Conservation (phyloP, 768 basidiomycete species). For the Hypsizygus marmoreus region DNA sequence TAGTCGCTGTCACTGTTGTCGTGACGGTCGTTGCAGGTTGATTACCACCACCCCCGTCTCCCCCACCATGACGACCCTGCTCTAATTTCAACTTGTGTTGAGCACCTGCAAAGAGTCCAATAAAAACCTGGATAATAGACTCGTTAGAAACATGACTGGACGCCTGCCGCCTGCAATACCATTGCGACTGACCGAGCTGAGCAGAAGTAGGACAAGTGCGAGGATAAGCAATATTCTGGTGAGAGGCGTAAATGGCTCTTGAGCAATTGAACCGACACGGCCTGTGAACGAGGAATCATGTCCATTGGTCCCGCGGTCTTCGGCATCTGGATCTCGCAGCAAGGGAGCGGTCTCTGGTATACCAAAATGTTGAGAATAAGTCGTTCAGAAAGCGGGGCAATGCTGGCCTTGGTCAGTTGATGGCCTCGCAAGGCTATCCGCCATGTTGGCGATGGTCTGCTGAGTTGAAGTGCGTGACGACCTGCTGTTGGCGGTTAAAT, state of each 20-base stretch:
- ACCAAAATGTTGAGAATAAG: conserved; percentile 4
- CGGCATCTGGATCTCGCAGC: conserved; percentile 50
- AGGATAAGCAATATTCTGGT: conserved; percentile 80
- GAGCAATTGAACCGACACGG: conserved; percentile 56
- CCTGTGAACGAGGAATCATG: conserved; percentile 39
- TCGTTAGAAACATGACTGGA: neutral
- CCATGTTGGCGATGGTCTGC: conserved; percentile 36
- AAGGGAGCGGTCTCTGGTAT: conserved; percentile 65
- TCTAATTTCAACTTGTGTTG: conserved; percentile 72
- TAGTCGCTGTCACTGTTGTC: conserved; percentile 37
- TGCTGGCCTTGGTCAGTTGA: conserved; percentile 57
- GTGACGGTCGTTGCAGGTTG: conserved; percentile 36
- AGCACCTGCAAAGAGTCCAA: conserved; percentile 90
- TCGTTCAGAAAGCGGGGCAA: conserved; percentile 7
- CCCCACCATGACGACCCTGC: conserved; percentile 38
- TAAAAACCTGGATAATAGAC: conserved; percentile 57
- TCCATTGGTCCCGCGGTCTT: conserved; percentile 28
- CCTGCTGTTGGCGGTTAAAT: too few species aligned
- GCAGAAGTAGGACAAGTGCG: conserved; percentile 74
- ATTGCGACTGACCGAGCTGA: conserved; percentile 62
- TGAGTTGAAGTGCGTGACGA: neutral
- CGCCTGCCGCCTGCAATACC: too few species aligned
- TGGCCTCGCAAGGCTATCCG: conserved; percentile 55
- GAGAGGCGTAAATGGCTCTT: conserved; percentile 81
- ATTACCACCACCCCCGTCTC: conserved; percentile 27